These are phyloP conservation scores for Globisporangium rhizosaccharum DNA, from an alignment of 352 stramenopile genomes.

Conservation along the genomic window DNA sequence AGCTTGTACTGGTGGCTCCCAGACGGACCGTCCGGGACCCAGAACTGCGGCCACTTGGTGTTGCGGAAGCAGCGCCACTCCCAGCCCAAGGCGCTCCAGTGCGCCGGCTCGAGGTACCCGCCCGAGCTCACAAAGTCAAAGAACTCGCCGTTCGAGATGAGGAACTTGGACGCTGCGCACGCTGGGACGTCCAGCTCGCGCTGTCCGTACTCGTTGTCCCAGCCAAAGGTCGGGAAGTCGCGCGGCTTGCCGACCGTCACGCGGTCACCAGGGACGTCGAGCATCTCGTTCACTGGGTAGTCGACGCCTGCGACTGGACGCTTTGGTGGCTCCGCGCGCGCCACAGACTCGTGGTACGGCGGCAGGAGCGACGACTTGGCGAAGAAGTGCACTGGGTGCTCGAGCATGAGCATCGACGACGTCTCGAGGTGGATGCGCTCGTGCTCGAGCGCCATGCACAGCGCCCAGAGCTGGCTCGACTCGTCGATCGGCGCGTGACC, in stretches of 20 bases:
- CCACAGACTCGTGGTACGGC: conserved; percentile 70
- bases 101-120: conserved; percentile 88
- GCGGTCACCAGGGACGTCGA: conserved; percentile 56
- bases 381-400: conserved; percentile 90
- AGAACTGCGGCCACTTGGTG: conserved; percentile 95
- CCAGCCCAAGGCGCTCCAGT: conserved; percentile 93
- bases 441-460: conserved; percentile 95
- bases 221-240: conserved; percentile 93
- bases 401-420: conserved; percentile 93
- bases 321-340: conserved; percentile 22
- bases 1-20: conserved; percentile 94
- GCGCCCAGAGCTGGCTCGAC: conserved; percentile 87
- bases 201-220: conserved; percentile 97
- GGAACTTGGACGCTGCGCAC: conserved; percentile 88
- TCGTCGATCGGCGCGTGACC: conserved; percentile 77
- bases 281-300: conserved; percentile 88
- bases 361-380: conserved; percentile 79
- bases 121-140: conserved; percentile 92
- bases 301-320: conserved; percentile 70
- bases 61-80: conserved; percentile 94
- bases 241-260: conserved; percentile 89
- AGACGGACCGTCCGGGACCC: conserved; percentile 86
- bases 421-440: conserved; percentile 98
- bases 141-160: conserved; percentile 96
- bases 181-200: conserved; percentile 80